Evolutionary conservation across 768 basidiomycete genomes (phyloP).

Genomic region (Butyriboletus loyo): DNA sequence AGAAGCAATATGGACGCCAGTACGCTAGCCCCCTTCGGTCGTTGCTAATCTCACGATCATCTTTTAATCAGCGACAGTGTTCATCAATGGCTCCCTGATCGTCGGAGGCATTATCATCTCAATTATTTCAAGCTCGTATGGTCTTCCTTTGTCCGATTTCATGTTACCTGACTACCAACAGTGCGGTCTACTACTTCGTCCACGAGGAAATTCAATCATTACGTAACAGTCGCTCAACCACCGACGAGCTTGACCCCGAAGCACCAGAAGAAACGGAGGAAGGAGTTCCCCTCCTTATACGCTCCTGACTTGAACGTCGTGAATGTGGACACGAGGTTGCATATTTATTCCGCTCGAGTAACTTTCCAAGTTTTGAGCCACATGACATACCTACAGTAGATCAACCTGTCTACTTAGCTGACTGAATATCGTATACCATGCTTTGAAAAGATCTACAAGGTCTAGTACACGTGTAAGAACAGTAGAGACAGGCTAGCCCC

Average conservation of each 20-base stretch:
- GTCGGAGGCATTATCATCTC: conserved; percentile 58
- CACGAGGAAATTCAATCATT: conserved; percentile 58
- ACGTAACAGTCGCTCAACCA: conserved; percentile 44
- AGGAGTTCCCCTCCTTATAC: conserved; percentile 47
- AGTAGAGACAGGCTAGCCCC: conserved; percentile 89
- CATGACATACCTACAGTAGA: not conserved
- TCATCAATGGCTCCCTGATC: conserved; percentile 61
- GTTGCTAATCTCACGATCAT: conserved; percentile 8
- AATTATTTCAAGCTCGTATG: conserved; percentile 65
- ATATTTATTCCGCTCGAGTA: no score
- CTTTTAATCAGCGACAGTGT: conserved; percentile 49
- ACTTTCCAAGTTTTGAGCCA: not conserved
- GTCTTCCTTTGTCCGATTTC: conserved; percentile 11
- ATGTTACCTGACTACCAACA: conserved; percentile 28
- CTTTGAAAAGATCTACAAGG: not conserved
- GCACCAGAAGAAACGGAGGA: conserved; percentile 59
- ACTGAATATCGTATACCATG: conserved; percentile 4
- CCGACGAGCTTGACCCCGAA: conserved; percentile 56
- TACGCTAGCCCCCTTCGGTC: conserved; percentile 31
- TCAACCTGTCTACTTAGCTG: not conserved
- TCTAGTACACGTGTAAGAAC: conserved; percentile 89
- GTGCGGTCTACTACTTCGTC: conserved; percentile 65
- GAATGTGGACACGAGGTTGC: not conserved
- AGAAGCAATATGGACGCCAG: conserved; percentile 74
- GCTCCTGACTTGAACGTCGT: not conserved